Base-by-base conservation (phyloP, 1,284 basidiomycete genomes). In the Grifola frondosa region DNA sequence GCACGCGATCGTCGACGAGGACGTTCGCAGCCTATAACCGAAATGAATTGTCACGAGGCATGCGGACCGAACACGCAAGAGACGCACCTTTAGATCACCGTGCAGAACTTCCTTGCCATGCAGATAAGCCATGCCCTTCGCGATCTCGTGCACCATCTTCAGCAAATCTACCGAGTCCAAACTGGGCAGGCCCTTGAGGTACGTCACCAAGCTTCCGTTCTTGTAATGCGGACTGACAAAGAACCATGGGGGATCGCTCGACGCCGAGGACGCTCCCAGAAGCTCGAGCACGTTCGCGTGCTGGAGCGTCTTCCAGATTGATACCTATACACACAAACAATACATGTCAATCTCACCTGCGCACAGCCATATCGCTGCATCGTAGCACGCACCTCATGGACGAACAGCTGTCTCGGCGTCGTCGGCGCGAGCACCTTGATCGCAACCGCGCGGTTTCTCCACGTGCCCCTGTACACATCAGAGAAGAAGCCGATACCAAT, bases 61-160 rank as follows among this genome's bases (percentile, higher is more conserved):
- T 23, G 21, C 33, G 12, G 10, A 30, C 5, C 13, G 3, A 23
- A 25, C 7, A 23, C 4, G 42, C 33, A 12, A 45, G 25, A 23
- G 1, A 49, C 62, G 22, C 30, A 78, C 83, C 72, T 87, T 88
- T 43, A 88, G 67, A 64, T 89, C 84, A 1, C 84, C 87, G 58
- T 90, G 88, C 46, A 86, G 57, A 5, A 89, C 75, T 1, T 75
- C 80, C 44, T 75, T 64, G 4, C 59, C 61, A 58, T 90, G 87
- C 42, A 91, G 59, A 55, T 90, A 88, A 43, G 78, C 73, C 85
- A 90, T 88, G 12, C 88, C 88, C 55, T 77, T 75, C 21, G 85
- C 80, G 49, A 89, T 77, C 64, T 89, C 82, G 53, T 79, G 70
- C 57, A 90, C 75, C 59, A 79, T 80, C 52, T 74, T 69, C 56